Conservation (phyloP, 1,139 yeast genomes). For the Schizosaccharomyces versatilis region DNA sequence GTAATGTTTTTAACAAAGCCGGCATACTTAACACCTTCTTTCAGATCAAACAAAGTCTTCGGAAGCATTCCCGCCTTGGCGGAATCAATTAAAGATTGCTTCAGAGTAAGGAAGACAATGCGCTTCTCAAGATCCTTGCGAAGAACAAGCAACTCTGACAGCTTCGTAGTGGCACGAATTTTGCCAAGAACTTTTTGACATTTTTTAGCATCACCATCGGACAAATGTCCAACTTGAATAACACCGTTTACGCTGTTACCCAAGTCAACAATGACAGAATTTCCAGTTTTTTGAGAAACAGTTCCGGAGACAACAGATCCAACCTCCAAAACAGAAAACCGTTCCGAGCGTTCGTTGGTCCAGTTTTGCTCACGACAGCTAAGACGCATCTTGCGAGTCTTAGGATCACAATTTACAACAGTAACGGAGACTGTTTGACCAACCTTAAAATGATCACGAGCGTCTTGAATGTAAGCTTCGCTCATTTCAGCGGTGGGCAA, state of each 20-base stretch:
- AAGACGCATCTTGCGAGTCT: constrained; percentile 37
- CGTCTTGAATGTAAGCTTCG: constrained; percentile 60
- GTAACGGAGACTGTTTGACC: constrained; percentile 73
- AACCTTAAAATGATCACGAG: constrained; percentile 52
- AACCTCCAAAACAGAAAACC: constrained; percentile 28
- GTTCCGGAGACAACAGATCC: constrained; percentile 47
- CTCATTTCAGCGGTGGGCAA: constrained; percentile 75
- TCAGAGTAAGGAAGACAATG: constrained; percentile 40
- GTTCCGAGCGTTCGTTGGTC: constrained; percentile 8
- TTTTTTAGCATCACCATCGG: constrained; percentile 50
- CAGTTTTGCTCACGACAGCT: constrained; percentile 47
- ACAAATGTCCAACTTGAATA: constrained; percentile 48
- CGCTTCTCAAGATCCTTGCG: constrained; percentile 44
- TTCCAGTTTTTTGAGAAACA: constrained; percentile 51
- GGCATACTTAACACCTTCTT: constrained; percentile 28
- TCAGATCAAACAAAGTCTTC: constrained; percentile 33
- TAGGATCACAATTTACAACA: constrained; percentile 35
- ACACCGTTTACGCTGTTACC: constrained; percentile 41
- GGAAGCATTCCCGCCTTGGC: constrained; percentile 39
- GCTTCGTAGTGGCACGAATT: constrained; percentile 34
- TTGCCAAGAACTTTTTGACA: constrained; percentile 41
- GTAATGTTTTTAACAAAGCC: constrained; percentile 69
- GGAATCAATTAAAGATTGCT: constrained; percentile 44
- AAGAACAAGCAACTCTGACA: constrained; percentile 41
- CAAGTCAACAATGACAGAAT: constrained; percentile 30